Percentiles rank a stretch among this genome's conserved stretches.
phyloP scores from a whole-genome alignment of 768 basidiomycete genomes.

The Kwoniella shandongensis region DNA sequence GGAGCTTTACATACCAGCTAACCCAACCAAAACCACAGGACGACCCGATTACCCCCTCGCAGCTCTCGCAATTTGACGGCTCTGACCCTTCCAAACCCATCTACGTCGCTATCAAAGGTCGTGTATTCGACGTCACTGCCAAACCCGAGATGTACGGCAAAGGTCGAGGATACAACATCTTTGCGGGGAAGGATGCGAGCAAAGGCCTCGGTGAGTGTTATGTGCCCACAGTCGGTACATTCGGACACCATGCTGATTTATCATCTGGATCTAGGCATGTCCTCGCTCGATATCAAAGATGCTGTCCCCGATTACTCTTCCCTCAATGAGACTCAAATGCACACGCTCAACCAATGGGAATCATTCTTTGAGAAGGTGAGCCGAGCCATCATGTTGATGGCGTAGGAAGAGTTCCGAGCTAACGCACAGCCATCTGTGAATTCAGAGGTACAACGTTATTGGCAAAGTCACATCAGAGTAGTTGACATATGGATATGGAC shows the following conservation, averaged over 20 bases:
- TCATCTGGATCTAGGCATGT: slow-evolving; percentile 70
- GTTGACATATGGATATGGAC: too few relatives aligned
- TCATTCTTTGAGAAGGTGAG: slow-evolving; percentile 75
- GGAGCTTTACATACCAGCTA: too few relatives aligned
- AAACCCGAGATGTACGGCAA: slow-evolving; percentile 88
- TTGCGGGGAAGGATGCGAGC: slow-evolving; percentile 92
- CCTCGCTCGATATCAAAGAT: slow-evolving; percentile 79
- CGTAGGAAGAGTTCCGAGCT: background rate
- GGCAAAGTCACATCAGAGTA: slow-evolving; percentile 61
- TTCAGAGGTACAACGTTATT: slow-evolving; percentile 82
- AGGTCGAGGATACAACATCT: slow-evolving; percentile 63
- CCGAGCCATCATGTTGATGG: slow-evolving; percentile 1
- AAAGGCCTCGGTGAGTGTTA: slow-evolving; percentile 64
- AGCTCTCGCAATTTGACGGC: slow-evolving; percentile 74
- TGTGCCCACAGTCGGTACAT: background rate
- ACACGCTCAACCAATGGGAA: slow-evolving; percentile 86
- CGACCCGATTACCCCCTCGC: slow-evolving; percentile 70
- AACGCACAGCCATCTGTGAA: background rate
- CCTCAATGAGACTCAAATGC: slow-evolving; percentile 69
- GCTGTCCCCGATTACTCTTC: slow-evolving; percentile 82
- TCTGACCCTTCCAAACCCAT: slow-evolving; percentile 67
- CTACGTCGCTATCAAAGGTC: slow-evolving; percentile 91
- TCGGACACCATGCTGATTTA: too few relatives aligned
- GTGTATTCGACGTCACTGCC: slow-evolving; percentile 81
- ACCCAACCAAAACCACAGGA: too few relatives aligned